Evolutionary conservation across 257 asterid species (phyloP).

Genomic region (Gentiana macrophylla): DNA sequence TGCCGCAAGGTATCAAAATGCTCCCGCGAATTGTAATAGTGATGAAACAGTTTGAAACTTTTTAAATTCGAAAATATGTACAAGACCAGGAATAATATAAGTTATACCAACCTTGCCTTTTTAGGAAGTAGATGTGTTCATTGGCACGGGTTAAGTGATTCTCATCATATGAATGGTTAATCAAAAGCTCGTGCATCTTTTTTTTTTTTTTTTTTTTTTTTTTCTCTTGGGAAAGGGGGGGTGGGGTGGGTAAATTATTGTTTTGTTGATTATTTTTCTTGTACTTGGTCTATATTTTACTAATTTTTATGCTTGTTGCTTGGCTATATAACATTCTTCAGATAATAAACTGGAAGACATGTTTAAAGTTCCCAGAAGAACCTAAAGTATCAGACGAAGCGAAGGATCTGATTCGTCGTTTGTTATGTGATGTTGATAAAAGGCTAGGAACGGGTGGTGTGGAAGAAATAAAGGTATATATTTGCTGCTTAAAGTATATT

Average conservation of each 20-base stretch:
- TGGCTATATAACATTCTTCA: constrained; percentile 22
- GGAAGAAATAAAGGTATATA: constrained; percentile 82
- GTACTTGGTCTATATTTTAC: neutral
- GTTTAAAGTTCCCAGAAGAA: constrained; percentile 91
- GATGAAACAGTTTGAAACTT: neutral
- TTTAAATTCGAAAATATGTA: too few relatives aligned
- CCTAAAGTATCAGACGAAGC: constrained; percentile 81
- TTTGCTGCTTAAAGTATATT: neutral
- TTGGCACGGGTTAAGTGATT: too few relatives aligned
- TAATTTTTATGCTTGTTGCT: too few relatives aligned
- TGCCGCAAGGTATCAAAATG: constrained; percentile 78
- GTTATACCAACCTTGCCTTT: too few relatives aligned
- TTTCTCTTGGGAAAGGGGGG: too few relatives aligned
- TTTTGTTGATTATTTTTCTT: too few relatives aligned
- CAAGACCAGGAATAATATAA: too few relatives aligned
- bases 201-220: too few relatives aligned
- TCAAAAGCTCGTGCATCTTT: too few relatives aligned
- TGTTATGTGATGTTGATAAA: constrained; percentile 83
- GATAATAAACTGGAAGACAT: constrained; percentile 88
- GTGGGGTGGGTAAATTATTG: too few relatives aligned
- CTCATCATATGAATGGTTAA: too few relatives aligned
- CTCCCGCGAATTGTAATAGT: constrained; percentile 2
- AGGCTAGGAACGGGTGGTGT: constrained; percentile 91
- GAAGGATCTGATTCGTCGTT: constrained; percentile 74
- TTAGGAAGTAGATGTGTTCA: too few relatives aligned